Conservation (phyloP, 352 stramenopile genomes). For the Sclerospora graminicola region DNA sequence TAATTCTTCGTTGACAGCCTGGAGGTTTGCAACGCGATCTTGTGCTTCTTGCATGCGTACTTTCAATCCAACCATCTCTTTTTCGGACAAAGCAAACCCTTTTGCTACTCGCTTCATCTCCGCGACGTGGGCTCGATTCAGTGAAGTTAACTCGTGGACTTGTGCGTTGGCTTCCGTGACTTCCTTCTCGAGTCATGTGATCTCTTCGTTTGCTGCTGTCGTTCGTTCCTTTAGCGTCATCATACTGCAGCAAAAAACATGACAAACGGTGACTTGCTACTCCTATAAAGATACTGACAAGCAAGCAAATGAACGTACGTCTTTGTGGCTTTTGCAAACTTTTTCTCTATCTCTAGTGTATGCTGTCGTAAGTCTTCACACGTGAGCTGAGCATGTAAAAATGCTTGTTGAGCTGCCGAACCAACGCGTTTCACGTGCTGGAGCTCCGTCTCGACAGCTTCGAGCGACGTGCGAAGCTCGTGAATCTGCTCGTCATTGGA, state of each 20-base stretch:
- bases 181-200: too few relatives aligned
- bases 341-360: conserved; percentile 59
- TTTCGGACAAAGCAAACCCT: conserved; percentile 35
- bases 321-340: conserved; percentile 66
- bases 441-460: conserved; percentile 61
- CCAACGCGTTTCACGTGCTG: conserved; percentile 77
- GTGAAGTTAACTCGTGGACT: conserved; percentile 62
- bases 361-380: conserved; percentile 64
- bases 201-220: not conserved
- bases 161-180: conserved; percentile 36
- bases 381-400: conserved; percentile 55
- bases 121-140: conserved; percentile 58
- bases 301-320: conserved; percentile 29
- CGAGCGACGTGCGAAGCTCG: conserved; percentile 48
- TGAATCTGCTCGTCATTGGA: conserved; percentile 67
- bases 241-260: conserved; percentile 28
- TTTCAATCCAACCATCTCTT: conserved; percentile 36
- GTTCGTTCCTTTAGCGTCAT: conserved; percentile 54
- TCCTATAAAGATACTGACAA: too few relatives aligned
- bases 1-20: conserved; percentile 40
- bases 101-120: conserved; percentile 54
- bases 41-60: too few relatives aligned
- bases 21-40: conserved; percentile 26
- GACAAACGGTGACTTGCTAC: not conserved
- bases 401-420: conserved; percentile 63